Conservation (phyloP, 805 yeast species). For the Grigorovia jiainica region DNA sequence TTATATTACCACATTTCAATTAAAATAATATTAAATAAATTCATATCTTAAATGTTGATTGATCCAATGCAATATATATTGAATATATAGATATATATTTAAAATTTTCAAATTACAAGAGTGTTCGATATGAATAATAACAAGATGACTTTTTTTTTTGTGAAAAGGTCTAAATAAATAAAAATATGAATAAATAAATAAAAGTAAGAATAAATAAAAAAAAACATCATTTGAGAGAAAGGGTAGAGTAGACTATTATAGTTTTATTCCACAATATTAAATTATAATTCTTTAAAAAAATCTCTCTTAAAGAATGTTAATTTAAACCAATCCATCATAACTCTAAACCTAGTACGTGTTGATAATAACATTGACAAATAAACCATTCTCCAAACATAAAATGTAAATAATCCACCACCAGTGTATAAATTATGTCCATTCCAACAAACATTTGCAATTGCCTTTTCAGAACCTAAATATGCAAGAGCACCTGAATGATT, state of each 20-base stretch:
- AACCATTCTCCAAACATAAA: conserved; percentile 87
- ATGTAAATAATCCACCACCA: conserved; percentile 81
- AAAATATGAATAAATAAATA: conserved; percentile 3
- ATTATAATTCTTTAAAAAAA: conserved; percentile 68
- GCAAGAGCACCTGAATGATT: conserved; percentile 88
- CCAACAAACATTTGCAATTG: conserved; percentile 82
- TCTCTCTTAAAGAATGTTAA: conserved; percentile 86
- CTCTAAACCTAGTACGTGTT: conserved; percentile 77
- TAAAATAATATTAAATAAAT: no score
- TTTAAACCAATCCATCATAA: conserved; percentile 82
- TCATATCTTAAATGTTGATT: no score
- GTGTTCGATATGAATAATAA: no score
- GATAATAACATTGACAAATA: conserved; percentile 86
- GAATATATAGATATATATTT: no score
- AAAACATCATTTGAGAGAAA: background rate
- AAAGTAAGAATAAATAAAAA: background rate
- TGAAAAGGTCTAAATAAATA: background rate
- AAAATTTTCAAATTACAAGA: no score
- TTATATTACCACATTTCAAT: no score
- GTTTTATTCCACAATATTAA: background rate
- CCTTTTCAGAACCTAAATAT: conserved; percentile 85
- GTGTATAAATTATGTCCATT: conserved; percentile 75
- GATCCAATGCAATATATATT: no score
- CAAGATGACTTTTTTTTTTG: no score
- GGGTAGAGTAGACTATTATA: background rate